Conservation (phyloP, 306 rosid genomes). For the Benincasa hispida region DNA sequence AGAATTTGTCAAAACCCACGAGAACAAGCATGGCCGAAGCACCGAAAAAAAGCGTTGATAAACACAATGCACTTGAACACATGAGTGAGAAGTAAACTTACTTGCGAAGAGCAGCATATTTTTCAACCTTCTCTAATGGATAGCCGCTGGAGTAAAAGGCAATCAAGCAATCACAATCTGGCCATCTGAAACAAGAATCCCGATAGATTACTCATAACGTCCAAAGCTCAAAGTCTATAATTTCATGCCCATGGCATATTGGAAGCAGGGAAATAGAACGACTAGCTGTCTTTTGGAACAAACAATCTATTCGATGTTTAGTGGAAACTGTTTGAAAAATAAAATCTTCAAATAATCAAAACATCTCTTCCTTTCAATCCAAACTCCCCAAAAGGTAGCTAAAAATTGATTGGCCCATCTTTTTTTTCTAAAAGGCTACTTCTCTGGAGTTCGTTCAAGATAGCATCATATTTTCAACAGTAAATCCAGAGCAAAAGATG, state of each 20-base stretch:
- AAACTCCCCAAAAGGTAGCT: not conserved
- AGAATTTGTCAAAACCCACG: not conserved
- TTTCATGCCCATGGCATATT: not conserved
- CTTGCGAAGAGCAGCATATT: slow-evolving; percentile 90
- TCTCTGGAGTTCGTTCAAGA: not conserved
- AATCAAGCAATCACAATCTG: slow-evolving; percentile 87
- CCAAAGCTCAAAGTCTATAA: not conserved
- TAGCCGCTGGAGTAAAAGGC: slow-evolving; percentile 90
- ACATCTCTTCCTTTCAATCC: not conserved
- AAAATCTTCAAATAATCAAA: not conserved
- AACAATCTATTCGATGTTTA: not conserved
- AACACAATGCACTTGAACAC: not conserved
- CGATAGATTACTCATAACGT: slow-evolving; percentile 10
- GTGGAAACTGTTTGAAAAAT: not conserved
- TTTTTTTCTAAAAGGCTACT: not conserved
- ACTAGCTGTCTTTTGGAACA: not conserved
- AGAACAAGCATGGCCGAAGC: not conserved
- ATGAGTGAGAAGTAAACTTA: slow-evolving; percentile 34
- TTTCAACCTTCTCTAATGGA: slow-evolving; percentile 85
- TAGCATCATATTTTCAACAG: not conserved
- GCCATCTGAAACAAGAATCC: slow-evolving; percentile 74
- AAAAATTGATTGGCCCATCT: not conserved
- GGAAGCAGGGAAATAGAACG: not conserved
- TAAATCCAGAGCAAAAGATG: not conserved
- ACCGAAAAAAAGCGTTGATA: not conserved